Base-by-base conservation (phyloP, 2,329 filamentous ascomycete species). In the Claviceps purpurea region DNA sequence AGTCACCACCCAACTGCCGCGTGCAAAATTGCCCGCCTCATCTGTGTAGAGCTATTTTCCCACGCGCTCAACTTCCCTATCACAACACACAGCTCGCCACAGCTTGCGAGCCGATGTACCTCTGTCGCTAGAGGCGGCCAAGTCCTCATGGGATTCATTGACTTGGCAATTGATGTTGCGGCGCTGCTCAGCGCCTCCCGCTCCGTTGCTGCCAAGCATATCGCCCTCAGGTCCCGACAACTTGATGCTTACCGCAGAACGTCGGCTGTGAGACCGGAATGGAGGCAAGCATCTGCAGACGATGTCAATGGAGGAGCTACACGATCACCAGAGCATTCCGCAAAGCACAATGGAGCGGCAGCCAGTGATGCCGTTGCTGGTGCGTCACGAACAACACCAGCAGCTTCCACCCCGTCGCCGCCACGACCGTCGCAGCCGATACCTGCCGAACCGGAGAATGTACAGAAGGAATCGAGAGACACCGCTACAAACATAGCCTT, bases 121-220 rank as follows among this genome's bases (percentile, higher is more conserved):
- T 50, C 55, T 56, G 56, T 52, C 54, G 53, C 50, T 40, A 34
- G 56, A 60, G 61, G 59, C 56, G 56, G 54, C 45, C 47, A 54
- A 61, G 56, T 59, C 56, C 59, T 54, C 59, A 82, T 82, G 78
- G 71, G 77, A 66, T 71, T 81, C 75, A 78, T 77, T 70, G 83
- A 78, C 70, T 79, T 75, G 62, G 70, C 74, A 56, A 72, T 89
- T 64, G 87, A 90, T 70, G 72, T 85, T 60, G 80, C 82, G 58
- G 79, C 82, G 55, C 73, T 90, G 57, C 74, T 85, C 65, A 81
- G 77, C 71, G 85, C 81, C 63, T 84, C 85, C 49, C 78, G 82
- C 54, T 78, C 78, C 38, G 76, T 90, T 55, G 84, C 83, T 48
- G 68, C 74, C 48, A 82, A 77, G 64, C 81, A 84, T 65, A 63